phyloP scores from a whole-genome alignment of 495 filamentous ascomycete genomes.

The Hypoxylon lenormandii region DNA sequence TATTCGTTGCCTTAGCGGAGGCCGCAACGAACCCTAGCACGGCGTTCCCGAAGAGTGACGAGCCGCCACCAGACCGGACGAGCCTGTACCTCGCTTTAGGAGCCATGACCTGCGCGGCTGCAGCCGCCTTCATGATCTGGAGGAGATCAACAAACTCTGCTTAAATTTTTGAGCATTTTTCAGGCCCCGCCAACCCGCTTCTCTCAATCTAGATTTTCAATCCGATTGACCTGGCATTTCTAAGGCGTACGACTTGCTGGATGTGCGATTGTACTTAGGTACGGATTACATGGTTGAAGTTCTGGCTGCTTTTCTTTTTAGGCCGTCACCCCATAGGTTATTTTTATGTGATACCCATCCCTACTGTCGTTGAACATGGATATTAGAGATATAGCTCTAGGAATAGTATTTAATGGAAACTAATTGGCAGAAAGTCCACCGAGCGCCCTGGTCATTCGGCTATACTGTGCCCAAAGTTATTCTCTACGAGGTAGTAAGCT shows the following conservation, averaged over 20 bases:
- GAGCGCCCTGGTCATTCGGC: background rate
- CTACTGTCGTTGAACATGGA: conserved; percentile 32
- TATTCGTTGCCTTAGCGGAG: conserved; percentile 88
- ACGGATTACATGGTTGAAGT: conserved; percentile 23
- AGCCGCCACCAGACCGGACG: conserved; percentile 82
- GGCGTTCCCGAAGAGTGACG: conserved; percentile 86
- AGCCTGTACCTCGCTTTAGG: conserved; percentile 86
- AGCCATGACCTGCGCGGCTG: conserved; percentile 80
- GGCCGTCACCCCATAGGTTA: conserved; percentile 10
- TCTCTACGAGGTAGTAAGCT: too few species aligned
- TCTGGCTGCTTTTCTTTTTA: conserved; percentile 10
- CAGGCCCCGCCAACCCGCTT: background rate
- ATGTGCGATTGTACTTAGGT: background rate
- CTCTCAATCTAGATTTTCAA: conserved; percentile 25
- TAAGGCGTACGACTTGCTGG: conserved; percentile 15
- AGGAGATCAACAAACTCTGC: conserved; percentile 60
- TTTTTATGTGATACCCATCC: conserved; percentile 44
- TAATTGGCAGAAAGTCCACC: conserved; percentile 3
- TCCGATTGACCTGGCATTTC: conserved; percentile 30
- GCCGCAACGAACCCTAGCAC: conserved; percentile 87
- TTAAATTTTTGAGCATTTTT: conserved; percentile 31
- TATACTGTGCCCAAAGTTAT: background rate
- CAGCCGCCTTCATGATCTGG: conserved; percentile 82
- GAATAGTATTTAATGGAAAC: conserved; percentile 37
- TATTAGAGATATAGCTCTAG: conserved; percentile 23